These are phyloP conservation scores for Conticribra guillardii DNA, from an alignment of 108 stramenopile genomes.

Conservation along the genomic window DNA sequence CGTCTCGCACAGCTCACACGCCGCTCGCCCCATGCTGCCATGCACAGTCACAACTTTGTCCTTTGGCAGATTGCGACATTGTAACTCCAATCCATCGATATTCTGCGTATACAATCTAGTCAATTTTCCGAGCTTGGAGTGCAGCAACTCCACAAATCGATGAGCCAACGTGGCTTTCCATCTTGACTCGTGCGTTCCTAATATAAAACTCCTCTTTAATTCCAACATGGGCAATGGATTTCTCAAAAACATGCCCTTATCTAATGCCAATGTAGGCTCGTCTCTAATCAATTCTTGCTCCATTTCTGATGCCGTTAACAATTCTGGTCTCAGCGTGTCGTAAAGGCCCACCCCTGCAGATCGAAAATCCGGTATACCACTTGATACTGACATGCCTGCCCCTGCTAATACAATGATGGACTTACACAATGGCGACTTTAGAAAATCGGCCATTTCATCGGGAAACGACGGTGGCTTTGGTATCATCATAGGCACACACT, in stretches of 20 bases:
- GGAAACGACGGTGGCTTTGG: slow-evolving; percentile 38
- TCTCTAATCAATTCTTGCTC: slow-evolving; percentile 52
- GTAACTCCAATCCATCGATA: slow-evolving; percentile 70
- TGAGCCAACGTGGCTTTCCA: slow-evolving; percentile 89
- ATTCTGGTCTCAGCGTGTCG: slow-evolving; percentile 57
- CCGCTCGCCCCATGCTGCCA: slow-evolving; percentile 83
- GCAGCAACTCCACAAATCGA: slow-evolving; percentile 83
- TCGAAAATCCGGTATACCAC: slow-evolving; percentile 86
- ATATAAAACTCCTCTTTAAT: slow-evolving; percentile 79
- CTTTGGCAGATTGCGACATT: slow-evolving; percentile 64
- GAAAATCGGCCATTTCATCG: slow-evolving; percentile 43
- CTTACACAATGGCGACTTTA: slow-evolving; percentile 39
- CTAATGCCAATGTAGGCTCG: slow-evolving; percentile 70
- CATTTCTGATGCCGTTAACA: slow-evolving; percentile 53
- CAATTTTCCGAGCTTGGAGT: slow-evolving; percentile 62
- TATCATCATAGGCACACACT: slow-evolving; percentile 39
- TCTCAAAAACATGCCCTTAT: slow-evolving; percentile 74
- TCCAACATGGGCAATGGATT: slow-evolving; percentile 89
- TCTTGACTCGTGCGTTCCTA: slow-evolving; percentile 63
- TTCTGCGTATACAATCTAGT: slow-evolving; percentile 66
- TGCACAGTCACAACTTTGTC: slow-evolving; percentile 83
- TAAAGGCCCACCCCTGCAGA: slow-evolving; percentile 59
- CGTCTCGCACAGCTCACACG: slow-evolving; percentile 75
- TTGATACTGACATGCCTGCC: slow-evolving; percentile 66
- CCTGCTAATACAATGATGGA: slow-evolving; percentile 77